Evolutionary conservation across 305 asterid species (phyloP), one percentile per base, ranked within the genome.

Genomic region (Fraxinus floribunda): DNA sequence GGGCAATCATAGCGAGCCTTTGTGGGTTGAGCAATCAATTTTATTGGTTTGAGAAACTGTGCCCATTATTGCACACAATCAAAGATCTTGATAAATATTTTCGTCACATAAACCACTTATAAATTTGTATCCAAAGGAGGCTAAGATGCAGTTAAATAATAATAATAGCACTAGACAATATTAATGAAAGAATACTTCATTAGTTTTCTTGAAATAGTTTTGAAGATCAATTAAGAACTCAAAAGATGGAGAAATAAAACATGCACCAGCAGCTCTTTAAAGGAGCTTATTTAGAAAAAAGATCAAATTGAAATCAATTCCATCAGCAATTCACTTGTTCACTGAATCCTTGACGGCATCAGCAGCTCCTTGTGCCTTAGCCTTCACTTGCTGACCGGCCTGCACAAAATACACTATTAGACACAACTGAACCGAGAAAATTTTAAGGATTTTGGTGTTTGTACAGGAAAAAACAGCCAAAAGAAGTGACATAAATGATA

Each of bases 381-480:
- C 74, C 74, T 78, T 30, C 74, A 78, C 5, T 30, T 78, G 75
- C 52, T 57, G 32, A n/a, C 75, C 81, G 9, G 74, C 55, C 81
- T 78, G 46, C 44, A 26, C 60, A 75, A 3, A 7, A 22, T 76
- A 9, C 72, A 11, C 32, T 81, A 52, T 64, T 7, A 60, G 49
- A n/a, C 4, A 34, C 15, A 36, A 71, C 29, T 49, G 32, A 68
- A 36, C 4, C 18, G 34, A 79, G 10, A 79, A 38, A 60, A 20
- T 57, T 57, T 36, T 6, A 5, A 36, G 46, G 46, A 39, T 39
- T 39, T 39, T 39, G 46, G 46, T 39, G 13, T 39, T 39, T 39
- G 13, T 39, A 39, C 3, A 39, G 13, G 46, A 39, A 39, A 39
- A 39, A 39, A 39, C 11, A 8, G 46, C 46, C 46, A 39, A 39